phyloP scores from a whole-genome alignment of 2,329 filamentous ascomycete genomes.

The Pseudopyrenochaeta lycopersici region DNA sequence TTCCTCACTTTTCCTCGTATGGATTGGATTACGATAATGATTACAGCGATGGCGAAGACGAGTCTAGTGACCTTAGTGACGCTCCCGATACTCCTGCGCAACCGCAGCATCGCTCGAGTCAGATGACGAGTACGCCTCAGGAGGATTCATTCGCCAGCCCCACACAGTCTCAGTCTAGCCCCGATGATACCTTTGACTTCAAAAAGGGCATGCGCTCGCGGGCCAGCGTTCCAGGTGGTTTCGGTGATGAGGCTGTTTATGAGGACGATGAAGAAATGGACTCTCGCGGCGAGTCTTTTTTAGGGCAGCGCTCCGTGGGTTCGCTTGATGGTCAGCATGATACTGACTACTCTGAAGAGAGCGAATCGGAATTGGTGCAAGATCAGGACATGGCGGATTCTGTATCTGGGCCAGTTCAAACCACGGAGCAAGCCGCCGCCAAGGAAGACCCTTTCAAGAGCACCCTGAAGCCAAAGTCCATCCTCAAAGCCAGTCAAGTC shows the following conservation, averaged over 20 bases:
- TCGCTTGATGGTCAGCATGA: slow-evolving; percentile 69
- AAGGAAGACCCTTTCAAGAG: slow-evolving; percentile 43
- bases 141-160: slow-evolving; percentile 51
- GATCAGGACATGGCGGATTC: slow-evolving; percentile 80
- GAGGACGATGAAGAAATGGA: slow-evolving; percentile 66
- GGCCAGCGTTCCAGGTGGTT: slow-evolving; percentile 78
- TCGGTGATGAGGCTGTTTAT: slow-evolving; percentile 69
- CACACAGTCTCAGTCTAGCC: slow-evolving; percentile 52
- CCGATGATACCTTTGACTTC: slow-evolving; percentile 66
- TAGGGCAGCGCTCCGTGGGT: slow-evolving; percentile 90
- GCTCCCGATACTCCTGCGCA: slow-evolving; percentile 56
- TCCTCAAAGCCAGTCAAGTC: slow-evolving; percentile 55
- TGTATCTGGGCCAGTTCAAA: slow-evolving; percentile 75
- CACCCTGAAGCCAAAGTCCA: slow-evolving; percentile 56
- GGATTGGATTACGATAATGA: slow-evolving; percentile 77
- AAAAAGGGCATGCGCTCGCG: slow-evolving; percentile 60
- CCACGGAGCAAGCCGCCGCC: slow-evolving; percentile 73
- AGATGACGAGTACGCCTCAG: slow-evolving; percentile 45
- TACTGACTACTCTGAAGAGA: slow-evolving; percentile 69
- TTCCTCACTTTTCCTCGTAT: slow-evolving; percentile 98
- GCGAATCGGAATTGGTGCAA: slow-evolving; percentile 76
- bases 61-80: slow-evolving; percentile 50
- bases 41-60: slow-evolving; percentile 68
- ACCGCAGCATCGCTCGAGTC: slow-evolving; percentile 37
- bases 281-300: slow-evolving; percentile 75